These are phyloP conservation scores for Beta lomatogona DNA, from an alignment of 179 eudicot genomes.

Conservation along the genomic window DNA sequence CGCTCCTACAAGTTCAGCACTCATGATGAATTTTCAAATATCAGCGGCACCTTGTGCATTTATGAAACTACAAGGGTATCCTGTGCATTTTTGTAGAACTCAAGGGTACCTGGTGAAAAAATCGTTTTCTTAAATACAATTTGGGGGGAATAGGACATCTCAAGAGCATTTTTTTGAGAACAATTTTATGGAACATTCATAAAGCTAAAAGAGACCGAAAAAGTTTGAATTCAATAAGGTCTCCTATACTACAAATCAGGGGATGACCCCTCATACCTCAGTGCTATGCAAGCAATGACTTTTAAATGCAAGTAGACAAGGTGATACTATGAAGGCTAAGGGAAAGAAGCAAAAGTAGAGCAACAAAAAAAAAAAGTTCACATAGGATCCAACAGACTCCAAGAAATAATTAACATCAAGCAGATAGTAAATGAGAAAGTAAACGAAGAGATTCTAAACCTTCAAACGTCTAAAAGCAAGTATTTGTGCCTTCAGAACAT, in stretches of 20 bases:
- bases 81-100: too few relatives aligned
- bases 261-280: background rate
- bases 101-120: too few relatives aligned
- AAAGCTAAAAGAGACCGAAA: background rate
- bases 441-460: conserved; percentile 43
- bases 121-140: background rate
- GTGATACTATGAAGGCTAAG: background rate
- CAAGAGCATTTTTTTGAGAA: too few relatives aligned
- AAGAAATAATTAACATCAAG: conserved; percentile 13
- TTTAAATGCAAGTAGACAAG: background rate
- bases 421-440: conserved; percentile 2
- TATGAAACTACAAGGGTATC: too few relatives aligned
- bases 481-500: conserved; percentile 97
- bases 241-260: background rate
- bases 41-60: too few relatives aligned
- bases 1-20: background rate
- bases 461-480: conserved; percentile 92
- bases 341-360: background rate
- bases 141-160: background rate
- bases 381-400: conserved; percentile 5
- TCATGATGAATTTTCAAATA: background rate
- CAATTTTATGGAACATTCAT: background rate
- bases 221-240: background rate
- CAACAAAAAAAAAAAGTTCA: background rate
- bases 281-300: background rate